phyloP scores from a whole-genome alignment of 305 asterid species.

The Salvia sclarea region DNA sequence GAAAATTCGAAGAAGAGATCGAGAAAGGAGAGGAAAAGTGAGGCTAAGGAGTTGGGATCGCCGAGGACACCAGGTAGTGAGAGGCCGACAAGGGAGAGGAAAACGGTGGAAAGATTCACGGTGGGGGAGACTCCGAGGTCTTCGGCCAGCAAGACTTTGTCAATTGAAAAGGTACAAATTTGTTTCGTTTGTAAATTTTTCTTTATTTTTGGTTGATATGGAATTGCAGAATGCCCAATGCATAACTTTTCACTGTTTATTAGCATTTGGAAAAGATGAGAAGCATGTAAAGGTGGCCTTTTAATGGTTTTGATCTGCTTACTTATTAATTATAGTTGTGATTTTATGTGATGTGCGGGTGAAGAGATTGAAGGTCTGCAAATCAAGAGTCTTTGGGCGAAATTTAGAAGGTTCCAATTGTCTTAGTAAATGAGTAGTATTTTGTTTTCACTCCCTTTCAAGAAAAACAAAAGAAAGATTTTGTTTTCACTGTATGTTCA shows the following conservation, averaged over 20 bases:
- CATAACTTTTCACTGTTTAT: background rate
- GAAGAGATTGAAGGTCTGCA: background rate
- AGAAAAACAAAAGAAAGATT: too few species aligned
- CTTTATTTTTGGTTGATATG: background rate
- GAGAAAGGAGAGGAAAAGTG: conserved; percentile 33
- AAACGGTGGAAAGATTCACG: conserved; percentile 70
- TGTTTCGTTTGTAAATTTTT: too few species aligned
- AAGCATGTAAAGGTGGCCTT: background rate
- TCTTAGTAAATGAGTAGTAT: background rate
- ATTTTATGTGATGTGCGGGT: background rate
- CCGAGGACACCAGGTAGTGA: conserved; percentile 59
- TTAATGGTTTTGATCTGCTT: background rate
- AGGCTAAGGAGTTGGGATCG: conserved; percentile 35
- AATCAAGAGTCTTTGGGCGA: background rate
- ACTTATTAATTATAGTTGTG: background rate
- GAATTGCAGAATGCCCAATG: conserved; percentile 4
- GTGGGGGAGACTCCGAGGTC: conserved; percentile 44
- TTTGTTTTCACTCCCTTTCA: background rate
- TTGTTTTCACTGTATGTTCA: background rate
- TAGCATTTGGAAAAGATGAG: background rate
- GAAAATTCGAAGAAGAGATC: conserved; percentile 34
- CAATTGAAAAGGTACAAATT: conserved; percentile 89
- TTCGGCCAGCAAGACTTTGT: conserved; percentile 52
- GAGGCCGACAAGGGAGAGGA: conserved; percentile 91
- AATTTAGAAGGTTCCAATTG: background rate